These are phyloP conservation scores for Zancudomyces culisetae DNA, from an alignment of 371 early-diverging fungal genomes.

Conservation along the genomic window DNA sequence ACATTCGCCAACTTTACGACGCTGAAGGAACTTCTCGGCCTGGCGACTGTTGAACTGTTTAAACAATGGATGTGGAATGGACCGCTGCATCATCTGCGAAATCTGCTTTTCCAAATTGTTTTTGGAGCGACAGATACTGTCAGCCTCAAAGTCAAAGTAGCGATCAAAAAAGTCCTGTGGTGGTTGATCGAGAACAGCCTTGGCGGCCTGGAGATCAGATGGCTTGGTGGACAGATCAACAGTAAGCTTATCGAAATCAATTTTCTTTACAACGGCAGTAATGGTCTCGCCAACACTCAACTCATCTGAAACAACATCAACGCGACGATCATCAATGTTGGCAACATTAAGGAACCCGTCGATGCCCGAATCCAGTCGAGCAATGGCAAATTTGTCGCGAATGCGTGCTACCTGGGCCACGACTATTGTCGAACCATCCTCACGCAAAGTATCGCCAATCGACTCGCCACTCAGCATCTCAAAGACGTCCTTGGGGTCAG, in stretches of 20 bases:
- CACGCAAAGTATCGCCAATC: slow-evolving; percentile 19
- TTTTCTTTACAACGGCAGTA: slow-evolving; percentile 49
- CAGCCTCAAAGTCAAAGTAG: slow-evolving; percentile 45
- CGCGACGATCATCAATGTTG: slow-evolving; percentile 38
- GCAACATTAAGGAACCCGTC: slow-evolving; percentile 60
- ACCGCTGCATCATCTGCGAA: slow-evolving; percentile 28
- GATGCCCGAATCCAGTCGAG: slow-evolving; percentile 56
- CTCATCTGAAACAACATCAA: slow-evolving; percentile 35
- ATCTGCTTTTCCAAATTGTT: slow-evolving; percentile 24
- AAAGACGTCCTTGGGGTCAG: slow-evolving; percentile 46
- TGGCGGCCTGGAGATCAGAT: slow-evolving; percentile 22
- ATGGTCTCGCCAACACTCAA: slow-evolving; percentile 43
- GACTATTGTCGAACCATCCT: slow-evolving; percentile 32
- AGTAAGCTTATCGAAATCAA: slow-evolving; percentile 56
- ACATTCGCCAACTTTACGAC: slow-evolving; percentile 51
- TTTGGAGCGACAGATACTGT: slow-evolving; percentile 31
- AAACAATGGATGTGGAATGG: slow-evolving; percentile 71
- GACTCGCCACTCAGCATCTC: slow-evolving; percentile 79
- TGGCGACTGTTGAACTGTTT: slow-evolving; percentile 33
- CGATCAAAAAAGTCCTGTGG: slow-evolving; percentile 22
- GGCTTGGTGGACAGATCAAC: slow-evolving; percentile 46
- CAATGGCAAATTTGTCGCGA: slow-evolving; percentile 50
- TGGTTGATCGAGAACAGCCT: slow-evolving; percentile 5
- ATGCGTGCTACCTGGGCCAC: slow-evolving; percentile 24
- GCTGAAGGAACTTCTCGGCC: slow-evolving; percentile 52